Percentiles rank a stretch among this genome's conserved stretches.
Conservation (phyloP, 75 land plant genomes). For the Cryptomeria japonica region DNA sequence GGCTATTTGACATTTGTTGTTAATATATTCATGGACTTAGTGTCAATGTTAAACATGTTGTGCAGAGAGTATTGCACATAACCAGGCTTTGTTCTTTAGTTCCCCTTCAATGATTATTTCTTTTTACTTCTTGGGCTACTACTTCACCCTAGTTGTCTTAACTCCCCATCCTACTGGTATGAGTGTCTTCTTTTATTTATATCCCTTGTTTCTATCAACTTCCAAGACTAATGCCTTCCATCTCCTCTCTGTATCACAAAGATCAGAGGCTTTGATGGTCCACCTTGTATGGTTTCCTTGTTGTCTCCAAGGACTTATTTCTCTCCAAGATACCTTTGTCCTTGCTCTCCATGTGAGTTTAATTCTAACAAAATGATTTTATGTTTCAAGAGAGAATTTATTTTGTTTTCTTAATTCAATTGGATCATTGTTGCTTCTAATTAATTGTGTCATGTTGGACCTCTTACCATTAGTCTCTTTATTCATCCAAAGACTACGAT, state of each 20-base stretch:
- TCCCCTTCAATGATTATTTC: not conserved
- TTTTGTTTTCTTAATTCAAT: conserved; percentile 1
- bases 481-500: not conserved
- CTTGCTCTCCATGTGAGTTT: not conserved
- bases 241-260: not conserved
- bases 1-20: not conserved
- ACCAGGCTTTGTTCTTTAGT: not conserved
- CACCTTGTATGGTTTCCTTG: not conserved
- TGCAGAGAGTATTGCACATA: not conserved
- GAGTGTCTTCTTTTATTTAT: not conserved
- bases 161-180: not conserved
- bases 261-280: not conserved
- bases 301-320: not conserved
- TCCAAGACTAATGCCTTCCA: not conserved
- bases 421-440: not conserved
- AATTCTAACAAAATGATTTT: not conserved
- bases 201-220: not conserved
- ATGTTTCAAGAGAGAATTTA: not conserved
- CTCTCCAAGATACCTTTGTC: not conserved
- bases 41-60: not conserved
- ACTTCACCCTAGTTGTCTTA: not conserved
- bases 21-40: not conserved
- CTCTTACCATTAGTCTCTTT: not conserved
- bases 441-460: not conserved
- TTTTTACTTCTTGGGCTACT: not conserved